Conservation (phyloP, 2,329 filamentous ascomycete species). For the Fusarium oligoseptatum region DNA sequence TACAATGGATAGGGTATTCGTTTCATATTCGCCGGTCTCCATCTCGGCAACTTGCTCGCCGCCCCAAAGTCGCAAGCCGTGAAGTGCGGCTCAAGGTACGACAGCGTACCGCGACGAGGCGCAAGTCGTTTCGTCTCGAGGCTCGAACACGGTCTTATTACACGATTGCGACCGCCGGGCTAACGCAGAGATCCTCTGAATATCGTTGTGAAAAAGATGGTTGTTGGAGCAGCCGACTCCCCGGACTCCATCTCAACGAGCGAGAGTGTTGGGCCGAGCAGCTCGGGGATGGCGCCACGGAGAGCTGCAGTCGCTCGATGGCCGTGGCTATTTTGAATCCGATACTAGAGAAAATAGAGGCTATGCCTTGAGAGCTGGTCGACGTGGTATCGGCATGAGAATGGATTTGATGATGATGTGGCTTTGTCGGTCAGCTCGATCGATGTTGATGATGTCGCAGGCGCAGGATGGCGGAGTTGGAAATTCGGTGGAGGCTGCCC, state of each 20-base stretch:
- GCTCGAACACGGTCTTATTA: constrained; percentile 12
- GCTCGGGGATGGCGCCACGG: constrained; percentile 41
- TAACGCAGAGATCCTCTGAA: constrained; percentile 33
- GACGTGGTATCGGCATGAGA: constrained; percentile 12
- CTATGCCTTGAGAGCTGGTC: constrained; percentile 29
- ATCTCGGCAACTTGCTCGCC: constrained; percentile 62
- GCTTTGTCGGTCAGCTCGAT: constrained; percentile 17
- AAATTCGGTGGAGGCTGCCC: constrained; percentile 44
- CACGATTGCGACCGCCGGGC: constrained; percentile 5
- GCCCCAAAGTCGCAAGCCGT: constrained; percentile 45
- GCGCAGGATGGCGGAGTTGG: constrained; percentile 38
- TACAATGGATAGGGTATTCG: constrained; percentile 71
- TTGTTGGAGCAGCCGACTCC: constrained; percentile 42
- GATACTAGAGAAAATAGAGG: neutral
- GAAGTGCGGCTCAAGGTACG: constrained; percentile 44
- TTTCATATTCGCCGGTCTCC: constrained; percentile 74
- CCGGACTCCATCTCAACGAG: constrained; percentile 58
- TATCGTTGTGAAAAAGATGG: constrained; percentile 34
- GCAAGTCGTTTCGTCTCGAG: constrained; percentile 31
- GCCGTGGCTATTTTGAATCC: constrained; percentile 9
- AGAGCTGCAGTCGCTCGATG: constrained; percentile 25
- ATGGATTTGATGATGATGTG: constrained; percentile 16
- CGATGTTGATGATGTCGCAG: constrained; percentile 40
- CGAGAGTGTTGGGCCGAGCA: constrained; percentile 41
- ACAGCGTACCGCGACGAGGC: constrained; percentile 33